These are phyloP conservation scores for Lentinula sp. DNA, from an alignment of 768 basidiomycete genomes.

Conservation along the genomic window DNA sequence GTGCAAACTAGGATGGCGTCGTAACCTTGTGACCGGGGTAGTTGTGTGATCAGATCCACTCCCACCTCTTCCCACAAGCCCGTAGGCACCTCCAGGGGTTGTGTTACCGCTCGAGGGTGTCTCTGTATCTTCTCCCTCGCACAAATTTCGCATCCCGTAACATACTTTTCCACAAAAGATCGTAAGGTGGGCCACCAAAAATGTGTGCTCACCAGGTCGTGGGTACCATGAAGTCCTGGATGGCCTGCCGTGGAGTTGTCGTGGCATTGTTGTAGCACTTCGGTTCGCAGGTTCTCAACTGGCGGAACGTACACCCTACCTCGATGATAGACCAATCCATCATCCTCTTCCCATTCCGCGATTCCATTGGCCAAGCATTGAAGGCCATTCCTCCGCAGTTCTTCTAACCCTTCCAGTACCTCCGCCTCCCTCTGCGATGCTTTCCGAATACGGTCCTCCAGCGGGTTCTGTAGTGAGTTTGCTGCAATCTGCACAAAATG, in stretches of 20 bases:
- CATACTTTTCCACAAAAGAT: no score
- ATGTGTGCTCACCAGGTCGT: not conserved
- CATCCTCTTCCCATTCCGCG: not conserved
- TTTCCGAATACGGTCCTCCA: not conserved
- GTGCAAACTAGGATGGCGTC: not conserved
- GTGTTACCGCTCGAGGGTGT: no score
- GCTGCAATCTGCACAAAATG: not conserved
- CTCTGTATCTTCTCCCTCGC: no score
- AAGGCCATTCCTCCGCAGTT: not conserved
- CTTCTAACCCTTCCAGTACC: not conserved
- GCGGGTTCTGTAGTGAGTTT: not conserved
- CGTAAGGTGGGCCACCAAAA: not conserved
- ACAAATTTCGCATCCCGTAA: no score
- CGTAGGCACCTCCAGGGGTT: no score
- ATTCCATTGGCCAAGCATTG: not conserved
- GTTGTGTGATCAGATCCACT: not conserved
- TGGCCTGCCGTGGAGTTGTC: no score
- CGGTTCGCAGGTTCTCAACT: not conserved
- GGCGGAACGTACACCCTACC: constrained; percentile 4
- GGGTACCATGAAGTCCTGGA: no score
- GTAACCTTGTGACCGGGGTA: not conserved
- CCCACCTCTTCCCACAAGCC: no score
- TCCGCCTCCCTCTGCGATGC: no score
- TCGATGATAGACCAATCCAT: not conserved
- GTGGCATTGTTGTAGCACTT: no score